Evolutionary conservation across 495 filamentous ascomycete species (phyloP).

Genomic region (Neurospora sublineolata): DNA sequence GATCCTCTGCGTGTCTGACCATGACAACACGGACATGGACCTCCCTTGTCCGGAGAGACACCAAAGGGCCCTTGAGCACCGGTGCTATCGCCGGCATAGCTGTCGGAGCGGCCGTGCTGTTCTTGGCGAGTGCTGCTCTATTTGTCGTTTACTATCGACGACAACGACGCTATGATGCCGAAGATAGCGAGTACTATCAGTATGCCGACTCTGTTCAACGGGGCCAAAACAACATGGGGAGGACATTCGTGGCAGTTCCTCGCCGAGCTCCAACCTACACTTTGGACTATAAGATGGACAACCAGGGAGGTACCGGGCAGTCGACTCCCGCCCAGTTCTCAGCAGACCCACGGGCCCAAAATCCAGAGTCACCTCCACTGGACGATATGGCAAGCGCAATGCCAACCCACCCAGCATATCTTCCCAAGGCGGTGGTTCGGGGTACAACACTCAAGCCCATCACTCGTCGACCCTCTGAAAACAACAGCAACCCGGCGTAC

Average conservation of each 20-base stretch:
- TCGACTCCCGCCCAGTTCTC: conserved; percentile 17
- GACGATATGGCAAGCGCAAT: conserved; percentile 18
- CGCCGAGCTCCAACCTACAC: conserved; percentile 14
- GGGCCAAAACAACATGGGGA: background rate
- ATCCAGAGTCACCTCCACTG: conserved; percentile 3
- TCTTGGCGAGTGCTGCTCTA: conserved; percentile 25
- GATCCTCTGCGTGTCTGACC: background rate
- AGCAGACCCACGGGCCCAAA: conserved; percentile 6
- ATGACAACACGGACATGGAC: background rate
- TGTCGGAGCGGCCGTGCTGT: conserved; percentile 24
- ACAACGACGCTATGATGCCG: conserved; percentile 19
- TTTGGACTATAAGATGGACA: conserved; percentile 20
- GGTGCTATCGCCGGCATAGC: conserved; percentile 37
- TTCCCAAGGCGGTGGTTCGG: conserved; percentile 27
- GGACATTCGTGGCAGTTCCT: conserved; percentile 3
- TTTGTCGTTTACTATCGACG: conserved; percentile 33
- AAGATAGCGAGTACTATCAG: conserved; percentile 8
- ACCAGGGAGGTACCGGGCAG: conserved; percentile 16
- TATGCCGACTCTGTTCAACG: background rate
- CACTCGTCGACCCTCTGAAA: conserved; percentile 11
- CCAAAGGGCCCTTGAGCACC: conserved; percentile 17
- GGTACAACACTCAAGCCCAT: conserved; percentile 11
- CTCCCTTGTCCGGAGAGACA: background rate
- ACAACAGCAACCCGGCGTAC: conserved; percentile 1
- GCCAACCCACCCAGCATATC: conserved; percentile 39